Evolutionary conservation across 306 rosid species (phyloP).

Genomic region (Alnus glutinosa): DNA sequence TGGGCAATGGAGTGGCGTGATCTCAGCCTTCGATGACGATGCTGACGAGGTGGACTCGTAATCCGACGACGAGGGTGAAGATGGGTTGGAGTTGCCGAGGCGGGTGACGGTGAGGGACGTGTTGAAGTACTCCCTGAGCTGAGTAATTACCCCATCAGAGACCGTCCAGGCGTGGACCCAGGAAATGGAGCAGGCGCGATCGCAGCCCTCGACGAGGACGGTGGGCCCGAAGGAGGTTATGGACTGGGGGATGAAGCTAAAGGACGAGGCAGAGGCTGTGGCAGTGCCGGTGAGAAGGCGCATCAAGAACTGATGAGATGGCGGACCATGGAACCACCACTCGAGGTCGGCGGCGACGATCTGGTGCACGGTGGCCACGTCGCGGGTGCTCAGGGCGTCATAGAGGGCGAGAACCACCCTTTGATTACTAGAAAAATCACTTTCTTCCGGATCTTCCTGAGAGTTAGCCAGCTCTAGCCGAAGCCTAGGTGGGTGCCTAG

Average conservation of each 20-base stretch:
- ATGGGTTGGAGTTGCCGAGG: conserved; percentile 33
- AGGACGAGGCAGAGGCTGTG: conserved; percentile 29
- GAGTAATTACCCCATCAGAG: conserved; percentile 83
- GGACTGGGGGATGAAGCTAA: conserved; percentile 59
- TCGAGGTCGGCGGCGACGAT: conserved; percentile 80
- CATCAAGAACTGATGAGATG: conserved; percentile 77
- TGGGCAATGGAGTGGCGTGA: conserved; percentile 53
- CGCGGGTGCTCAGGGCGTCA: conserved; percentile 74
- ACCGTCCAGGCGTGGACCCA: conserved; percentile 96
- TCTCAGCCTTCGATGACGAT: conserved; percentile 40
- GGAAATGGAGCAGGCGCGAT: conserved; percentile 45
- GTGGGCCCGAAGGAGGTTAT: conserved; percentile 60
- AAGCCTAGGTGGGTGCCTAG: not conserved
- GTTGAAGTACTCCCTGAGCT: conserved; percentile 86
- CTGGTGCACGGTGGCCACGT: conserved; percentile 63
- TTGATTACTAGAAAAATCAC: conserved; percentile 56
- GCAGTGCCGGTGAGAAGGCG: conserved; percentile 75
- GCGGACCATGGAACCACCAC: conserved; percentile 99
- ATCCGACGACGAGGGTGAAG: conserved; percentile 6
- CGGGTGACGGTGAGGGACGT: conserved; percentile 89
- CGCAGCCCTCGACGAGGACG: conserved; percentile 85
- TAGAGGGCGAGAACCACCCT: conserved; percentile 76
- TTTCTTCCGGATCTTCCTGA: conserved; percentile 52
- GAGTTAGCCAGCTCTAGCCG: conserved; percentile 84
- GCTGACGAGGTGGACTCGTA: conserved; percentile 12